Evolutionary conservation across 208 protist species (phyloP), one percentile per base, ranked within the genome.

Genomic region (Crithidia bombi): DNA sequence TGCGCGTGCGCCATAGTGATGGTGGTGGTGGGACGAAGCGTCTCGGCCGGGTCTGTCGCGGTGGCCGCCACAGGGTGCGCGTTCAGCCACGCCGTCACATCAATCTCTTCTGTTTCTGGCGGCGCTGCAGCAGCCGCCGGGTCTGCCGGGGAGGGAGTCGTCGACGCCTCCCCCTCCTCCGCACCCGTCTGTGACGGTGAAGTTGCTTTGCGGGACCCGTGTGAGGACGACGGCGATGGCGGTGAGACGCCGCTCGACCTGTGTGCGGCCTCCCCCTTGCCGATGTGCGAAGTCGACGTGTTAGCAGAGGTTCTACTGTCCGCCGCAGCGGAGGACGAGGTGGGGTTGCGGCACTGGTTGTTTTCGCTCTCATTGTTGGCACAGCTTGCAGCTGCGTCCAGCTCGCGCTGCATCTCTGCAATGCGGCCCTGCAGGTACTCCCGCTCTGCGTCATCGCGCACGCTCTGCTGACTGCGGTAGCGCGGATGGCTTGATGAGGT

Each of bases 371-470:
- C 17, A 36, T 38, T 47, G 25, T 12, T 58, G 52, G 21, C 26
- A 39, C 11, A 6, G 38, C 23, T 21, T 46, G n/a, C 47, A 17
- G 38, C n/a, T 21, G 28, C 30, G 61, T 3, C 43, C 15, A 92
- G 39, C 56, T 86, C 71, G 0, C 49, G 46, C 25, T 63, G 65
- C 81, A 92, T 83, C 52, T 81, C 68, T 17, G 63, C 61, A 28
- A 92, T 82, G 61, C 83, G 73, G 55, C 73, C 66, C 23, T 65
- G 28, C 52, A 92, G 75, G 69, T 84, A 81, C 62, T 82, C 74
- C 21, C 73, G 64, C 69, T 92, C 86, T 1, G 73, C 80, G 17
- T 86, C 79, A 5, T 70, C 58, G 28, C 64, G 41, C 35, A 51
- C n/a, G 26, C 26, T 69, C 44, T 68, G 49, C 25, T 14, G 46